phyloP scores from a whole-genome alignment of 768 basidiomycete species.

The Podaxis sp. region DNA sequence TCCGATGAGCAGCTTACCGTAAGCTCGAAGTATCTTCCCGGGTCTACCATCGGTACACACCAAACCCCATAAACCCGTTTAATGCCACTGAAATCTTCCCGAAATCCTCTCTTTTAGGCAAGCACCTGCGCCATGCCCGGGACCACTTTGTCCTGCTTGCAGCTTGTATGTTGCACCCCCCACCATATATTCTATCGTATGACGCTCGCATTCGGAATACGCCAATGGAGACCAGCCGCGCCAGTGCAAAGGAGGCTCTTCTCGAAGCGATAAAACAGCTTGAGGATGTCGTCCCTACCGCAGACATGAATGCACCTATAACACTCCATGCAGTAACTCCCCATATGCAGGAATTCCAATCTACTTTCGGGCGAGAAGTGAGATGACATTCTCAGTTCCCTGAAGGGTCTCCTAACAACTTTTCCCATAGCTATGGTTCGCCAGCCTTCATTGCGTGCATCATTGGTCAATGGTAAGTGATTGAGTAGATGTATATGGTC shows the following conservation, averaged over 20 bases:
- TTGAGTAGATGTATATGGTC: conserved; percentile 1
- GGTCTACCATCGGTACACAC: conserved; percentile 75
- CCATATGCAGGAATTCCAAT: conserved; percentile 65
- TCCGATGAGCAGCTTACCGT: conserved; percentile 66
- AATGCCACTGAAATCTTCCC: background rate
- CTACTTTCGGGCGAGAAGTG: conserved; percentile 84
- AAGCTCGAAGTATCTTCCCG: conserved; percentile 74
- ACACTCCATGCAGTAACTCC: conserved; percentile 81
- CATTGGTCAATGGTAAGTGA: conserved; percentile 85
- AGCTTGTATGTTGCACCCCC: conserved; percentile 41
- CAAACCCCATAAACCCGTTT: background rate
- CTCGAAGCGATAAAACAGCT: conserved; percentile 52
- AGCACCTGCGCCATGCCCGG: conserved; percentile 81
- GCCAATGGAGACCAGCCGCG: conserved; percentile 72
- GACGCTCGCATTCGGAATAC: conserved; percentile 75
- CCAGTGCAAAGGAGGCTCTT: conserved; percentile 55
- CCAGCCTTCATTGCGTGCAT: conserved; percentile 81
- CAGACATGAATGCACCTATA: conserved; percentile 52
- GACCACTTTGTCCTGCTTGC: conserved; percentile 76
- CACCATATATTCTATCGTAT: conserved; percentile 61
- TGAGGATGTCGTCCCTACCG: conserved; percentile 44
- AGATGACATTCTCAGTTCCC: conserved; percentile 4
- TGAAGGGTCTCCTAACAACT: background rate
- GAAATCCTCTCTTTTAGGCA: conserved; percentile 42
- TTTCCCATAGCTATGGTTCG: conserved; percentile 70